A percentile compares a stretch with the other conserved stretches of the same genome.
Evolutionary conservation across 192 early-diverging fungal species (phyloP).

Genomic region (Oehlia diaphana): DNA sequence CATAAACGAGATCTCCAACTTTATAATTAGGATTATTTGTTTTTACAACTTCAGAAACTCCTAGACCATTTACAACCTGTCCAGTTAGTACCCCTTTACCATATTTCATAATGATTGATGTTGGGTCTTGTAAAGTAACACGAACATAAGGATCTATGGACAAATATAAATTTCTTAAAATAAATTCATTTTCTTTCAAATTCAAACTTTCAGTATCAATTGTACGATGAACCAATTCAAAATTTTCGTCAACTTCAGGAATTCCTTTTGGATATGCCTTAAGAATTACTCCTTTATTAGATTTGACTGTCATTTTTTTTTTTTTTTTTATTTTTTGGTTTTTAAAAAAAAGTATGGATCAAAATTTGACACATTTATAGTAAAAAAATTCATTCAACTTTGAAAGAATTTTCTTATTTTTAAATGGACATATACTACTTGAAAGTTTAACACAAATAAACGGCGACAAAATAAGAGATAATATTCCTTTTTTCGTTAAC

Average conservation of each 20-base stretch:
- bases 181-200: constrained; percentile 43
- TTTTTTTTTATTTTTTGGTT: too few species aligned
- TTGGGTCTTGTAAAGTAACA: background rate
- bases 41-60: constrained; percentile 43
- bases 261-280: background rate
- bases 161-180: too few species aligned
- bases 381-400: too few species aligned
- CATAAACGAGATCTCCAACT: constrained; percentile 64
- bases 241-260: background rate
- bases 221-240: constrained; percentile 13
- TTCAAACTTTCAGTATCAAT: constrained; percentile 45
- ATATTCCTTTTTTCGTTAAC: too few species aligned
- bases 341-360: too few species aligned
- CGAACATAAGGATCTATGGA: constrained; percentile 57
- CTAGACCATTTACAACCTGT: constrained; percentile 59
- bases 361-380: too few species aligned
- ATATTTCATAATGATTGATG: too few species aligned
- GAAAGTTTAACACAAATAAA: too few species aligned
- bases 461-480: too few species aligned
- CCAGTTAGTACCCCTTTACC: constrained; percentile 36
- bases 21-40: constrained; percentile 49
- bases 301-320: background rate
- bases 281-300: background rate
- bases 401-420: too few species aligned
- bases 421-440: too few species aligned